Evolutionary conservation across 2,329 filamentous ascomycete species (phyloP), one percentile per base, ranked within the genome.

Genomic region (Colletotrichum sidae): DNA sequence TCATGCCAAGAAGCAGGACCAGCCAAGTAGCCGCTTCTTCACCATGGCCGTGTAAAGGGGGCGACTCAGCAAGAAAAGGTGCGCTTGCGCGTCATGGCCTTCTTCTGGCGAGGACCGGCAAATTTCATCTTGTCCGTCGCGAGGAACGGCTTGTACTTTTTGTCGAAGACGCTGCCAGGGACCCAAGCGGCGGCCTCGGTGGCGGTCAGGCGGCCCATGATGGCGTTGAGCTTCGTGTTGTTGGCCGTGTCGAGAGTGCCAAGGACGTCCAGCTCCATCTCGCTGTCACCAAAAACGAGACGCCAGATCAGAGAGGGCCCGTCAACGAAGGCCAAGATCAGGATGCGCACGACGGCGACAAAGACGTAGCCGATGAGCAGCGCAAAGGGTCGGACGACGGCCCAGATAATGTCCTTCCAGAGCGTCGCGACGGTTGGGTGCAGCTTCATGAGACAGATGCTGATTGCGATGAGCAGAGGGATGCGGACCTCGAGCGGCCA

Each of bases 81-180:
- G 25, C 64, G 64, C 13, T 64, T 45, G 44, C 60, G 60, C 12
- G 49, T 54, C 44, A 67, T 58, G 12, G 60, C 60, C 38, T 59
- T 55, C 38, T 59, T 56, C 54, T 67, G 64, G 37, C 60, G 64
- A n/a, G 49, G 37, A 3, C 62, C 62, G 8, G 47, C 38, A 15
- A 67, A 51, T 12, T 65, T 64, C 60, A 67, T 45, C 3, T 65
- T 58, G 17, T 42, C 17, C 9, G 54, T 38, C 5, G 47, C 13
- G 10, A 65, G 35, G 39, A 54, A 67, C 8, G 64, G 64, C 44
- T 63, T 63, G 25, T 67, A 65, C 59, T 65, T 63, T 35, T 67
- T 67, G n/a, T 67, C 64, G 2, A 54, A 58, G 44, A 67, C 54
- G n/a, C 60, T 34, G 8, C 44, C 49, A 8, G 60, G 42, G 8